A percentile compares a stretch with the other conserved stretches of the same genome.
Evolutionary conservation across 2,329 filamentous ascomycete species (phyloP).

Genomic region (Pseudogymnoascus sp.): DNA sequence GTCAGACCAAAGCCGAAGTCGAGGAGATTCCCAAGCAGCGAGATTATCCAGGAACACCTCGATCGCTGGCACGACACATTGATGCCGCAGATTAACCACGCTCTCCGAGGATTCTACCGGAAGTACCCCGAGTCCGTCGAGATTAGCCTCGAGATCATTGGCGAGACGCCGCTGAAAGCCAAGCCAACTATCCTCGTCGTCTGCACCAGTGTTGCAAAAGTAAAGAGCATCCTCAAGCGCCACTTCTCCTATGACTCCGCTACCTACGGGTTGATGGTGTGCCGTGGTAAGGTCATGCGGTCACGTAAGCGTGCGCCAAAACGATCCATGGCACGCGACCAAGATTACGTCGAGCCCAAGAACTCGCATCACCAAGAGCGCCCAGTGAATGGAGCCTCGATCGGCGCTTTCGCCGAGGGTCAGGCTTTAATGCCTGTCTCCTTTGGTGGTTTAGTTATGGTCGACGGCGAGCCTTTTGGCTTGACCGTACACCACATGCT

Average conservation of each 20-base stretch:
- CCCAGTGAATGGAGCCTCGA: slow-evolving; percentile 82
- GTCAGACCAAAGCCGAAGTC: slow-evolving; percentile 35
- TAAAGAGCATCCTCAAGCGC: slow-evolving; percentile 64
- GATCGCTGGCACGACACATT: slow-evolving; percentile 66
- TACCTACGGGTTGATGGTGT: slow-evolving; percentile 64
- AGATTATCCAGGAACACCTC: slow-evolving; percentile 53
- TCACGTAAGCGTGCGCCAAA: slow-evolving; percentile 44
- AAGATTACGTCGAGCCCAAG: slow-evolving; percentile 41
- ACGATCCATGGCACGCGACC: slow-evolving; percentile 38
- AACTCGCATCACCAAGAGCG: slow-evolving; percentile 74
- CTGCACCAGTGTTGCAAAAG: slow-evolving; percentile 67
- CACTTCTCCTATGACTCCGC: slow-evolving; percentile 62
- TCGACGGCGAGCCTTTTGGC: slow-evolving; percentile 79
- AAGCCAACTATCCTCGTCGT: slow-evolving; percentile 71
- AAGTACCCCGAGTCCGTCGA: slow-evolving; percentile 72
- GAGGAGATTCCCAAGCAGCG: slow-evolving; percentile 54
- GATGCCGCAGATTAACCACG: slow-evolving; percentile 67
- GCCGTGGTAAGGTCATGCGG: slow-evolving; percentile 59
- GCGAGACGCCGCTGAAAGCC: slow-evolving; percentile 58
- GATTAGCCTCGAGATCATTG: slow-evolving; percentile 70
- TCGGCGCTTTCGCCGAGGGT: slow-evolving; percentile 81
- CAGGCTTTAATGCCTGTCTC: slow-evolving; percentile 86
- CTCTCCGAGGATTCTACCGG: slow-evolving; percentile 64
- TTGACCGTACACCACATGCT: slow-evolving; percentile 98
- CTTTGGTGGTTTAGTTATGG: slow-evolving; percentile 78